Conservation (phyloP, 2,329 filamentous ascomycete species). For the Mariannaea sp. region DNA sequence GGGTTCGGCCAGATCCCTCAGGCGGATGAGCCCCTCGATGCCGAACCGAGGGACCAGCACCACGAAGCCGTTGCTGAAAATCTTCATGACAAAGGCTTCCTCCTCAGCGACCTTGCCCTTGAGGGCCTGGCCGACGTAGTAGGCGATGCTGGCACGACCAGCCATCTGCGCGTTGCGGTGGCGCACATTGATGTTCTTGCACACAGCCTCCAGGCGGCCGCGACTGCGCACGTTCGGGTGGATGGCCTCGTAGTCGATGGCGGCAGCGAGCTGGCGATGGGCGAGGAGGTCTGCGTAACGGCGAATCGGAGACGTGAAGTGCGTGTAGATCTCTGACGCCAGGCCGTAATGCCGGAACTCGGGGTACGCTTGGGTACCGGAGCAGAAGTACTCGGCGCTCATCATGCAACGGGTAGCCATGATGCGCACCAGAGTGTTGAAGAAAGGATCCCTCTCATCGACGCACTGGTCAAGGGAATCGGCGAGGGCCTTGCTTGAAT, state of each 20-base stretch:
- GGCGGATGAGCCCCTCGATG: slow-evolving; percentile 87
- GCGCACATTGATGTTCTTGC: slow-evolving; percentile 97
- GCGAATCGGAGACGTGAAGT: slow-evolving; percentile 96
- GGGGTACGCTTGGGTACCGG: slow-evolving; percentile 87
- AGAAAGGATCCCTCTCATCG: slow-evolving; percentile 84
- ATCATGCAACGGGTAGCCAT: slow-evolving; percentile 99
- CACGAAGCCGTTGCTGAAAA: slow-evolving; percentile 97
- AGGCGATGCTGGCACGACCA: slow-evolving; percentile 90
- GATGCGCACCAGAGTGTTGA: slow-evolving; percentile 97
- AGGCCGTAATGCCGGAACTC: slow-evolving; percentile 98
- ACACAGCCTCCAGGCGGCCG: slow-evolving; percentile 86
- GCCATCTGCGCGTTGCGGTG: slow-evolving; percentile 98
- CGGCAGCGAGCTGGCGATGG: slow-evolving; percentile 91
- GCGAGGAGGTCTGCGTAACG: slow-evolving; percentile 96
- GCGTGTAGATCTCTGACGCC: slow-evolving; percentile 95
- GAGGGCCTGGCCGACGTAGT: slow-evolving; percentile 96
- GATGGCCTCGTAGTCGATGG: slow-evolving; percentile 90
- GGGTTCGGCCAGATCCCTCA: slow-evolving; percentile 78
- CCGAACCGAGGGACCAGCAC: slow-evolving; percentile 96
- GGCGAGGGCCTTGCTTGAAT: slow-evolving; percentile 90
- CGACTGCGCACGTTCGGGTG: slow-evolving; percentile 81
- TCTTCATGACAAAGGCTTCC: slow-evolving; percentile 94
- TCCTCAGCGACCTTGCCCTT: slow-evolving; percentile 78
- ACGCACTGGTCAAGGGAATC: slow-evolving; percentile 87
- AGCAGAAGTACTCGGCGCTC: slow-evolving; percentile 97